Evolutionary conservation across 2,329 filamentous ascomycete genomes (phyloP), one percentile per base, ranked within the genome.

Genomic region (Diaporthe helianthi): DNA sequence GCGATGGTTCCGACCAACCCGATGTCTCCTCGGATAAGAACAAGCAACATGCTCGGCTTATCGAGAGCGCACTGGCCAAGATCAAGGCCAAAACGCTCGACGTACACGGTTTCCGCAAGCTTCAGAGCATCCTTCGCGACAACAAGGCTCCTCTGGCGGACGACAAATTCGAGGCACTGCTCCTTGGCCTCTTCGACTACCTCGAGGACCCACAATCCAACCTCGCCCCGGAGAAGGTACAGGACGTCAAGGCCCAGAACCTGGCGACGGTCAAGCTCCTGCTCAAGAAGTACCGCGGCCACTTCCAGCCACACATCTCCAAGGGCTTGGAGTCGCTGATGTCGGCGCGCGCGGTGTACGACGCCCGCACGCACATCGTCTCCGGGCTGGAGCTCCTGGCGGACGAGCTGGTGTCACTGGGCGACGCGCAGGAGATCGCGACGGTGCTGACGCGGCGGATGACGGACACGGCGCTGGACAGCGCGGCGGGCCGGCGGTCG

Each of bases 41-140:
- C 5, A 85, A 84, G 58, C 87, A 90, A 73, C 88, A 85, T 74
- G 80, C 81, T 9, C 87, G 90, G 53, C 82, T 94, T 29, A 84
- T 95, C 6, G 87, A 90, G 38, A 94, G 92, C 74, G 92, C 91
- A 61, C 92, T 94, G 73, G 83, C 89, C 64, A 91, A 92, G 72
- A 90, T 94, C 73, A 89, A 89, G 73, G 85, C 87, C 36, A 88
- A 89, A 74, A 88, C 88, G 1, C 86, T 95, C n/a, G 92, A 94
- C 76, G 91, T 92, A 4, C 92, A 94, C 76, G 92, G 92, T 68
- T 93, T 94, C 83, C 88, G 92, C 65, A 92, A 92, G 75, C 83
- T 94, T 60, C 92, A 94, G 78, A 90, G 90, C 47, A 85, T 94
- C 72, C 85, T 93, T 70, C 89, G 91, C 72, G 90, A 92, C 69